Evolutionary conservation across 768 basidiomycete species (phyloP).

Genomic region (Lentinula lateritia): DNA sequence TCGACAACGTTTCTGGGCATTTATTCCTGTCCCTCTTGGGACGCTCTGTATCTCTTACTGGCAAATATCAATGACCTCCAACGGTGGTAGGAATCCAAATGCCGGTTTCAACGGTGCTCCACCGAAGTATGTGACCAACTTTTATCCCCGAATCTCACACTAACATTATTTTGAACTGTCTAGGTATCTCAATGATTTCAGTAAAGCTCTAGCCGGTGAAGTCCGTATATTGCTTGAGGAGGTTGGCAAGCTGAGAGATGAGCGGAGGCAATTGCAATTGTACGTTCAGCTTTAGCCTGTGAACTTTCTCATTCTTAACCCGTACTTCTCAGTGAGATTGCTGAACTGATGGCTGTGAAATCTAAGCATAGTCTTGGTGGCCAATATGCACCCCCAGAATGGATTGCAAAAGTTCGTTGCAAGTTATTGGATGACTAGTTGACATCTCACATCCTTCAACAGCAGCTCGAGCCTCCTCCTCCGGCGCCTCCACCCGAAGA

Average conservation of each 20-base stretch:
- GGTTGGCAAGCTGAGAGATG: constrained; percentile 76
- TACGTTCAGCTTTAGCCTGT: constrained; percentile 31
- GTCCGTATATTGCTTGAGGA: constrained; percentile 74
- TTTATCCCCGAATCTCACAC: not conserved
- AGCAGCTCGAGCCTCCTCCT: constrained; percentile 9
- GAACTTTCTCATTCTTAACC: not conserved
- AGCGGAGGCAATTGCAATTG: constrained; percentile 71
- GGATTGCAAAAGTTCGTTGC: constrained; percentile 53
- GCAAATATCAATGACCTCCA: not conserved
- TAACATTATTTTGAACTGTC: not conserved
- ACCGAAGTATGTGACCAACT: not conserved
- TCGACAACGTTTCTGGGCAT: not conserved
- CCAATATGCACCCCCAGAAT: constrained; percentile 64
- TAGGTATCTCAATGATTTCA: constrained; percentile 78
- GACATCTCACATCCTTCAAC: not conserved
- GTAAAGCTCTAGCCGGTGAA: constrained; percentile 74
- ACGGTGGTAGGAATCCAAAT: constrained; percentile 2
- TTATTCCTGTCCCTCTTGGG: not conserved
- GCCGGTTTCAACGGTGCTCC: not conserved
- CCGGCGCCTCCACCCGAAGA: constrained; percentile 22
- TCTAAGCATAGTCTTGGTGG: constrained; percentile 79
- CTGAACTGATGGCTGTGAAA: constrained; percentile 77
- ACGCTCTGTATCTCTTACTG: not conserved
- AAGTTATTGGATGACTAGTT: constrained; percentile 1
- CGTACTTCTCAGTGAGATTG: constrained; percentile 57